These are phyloP conservation scores for Botrytis paeoniae DNA, from an alignment of 2,329 filamentous ascomycete genomes.

Conservation along the genomic window DNA sequence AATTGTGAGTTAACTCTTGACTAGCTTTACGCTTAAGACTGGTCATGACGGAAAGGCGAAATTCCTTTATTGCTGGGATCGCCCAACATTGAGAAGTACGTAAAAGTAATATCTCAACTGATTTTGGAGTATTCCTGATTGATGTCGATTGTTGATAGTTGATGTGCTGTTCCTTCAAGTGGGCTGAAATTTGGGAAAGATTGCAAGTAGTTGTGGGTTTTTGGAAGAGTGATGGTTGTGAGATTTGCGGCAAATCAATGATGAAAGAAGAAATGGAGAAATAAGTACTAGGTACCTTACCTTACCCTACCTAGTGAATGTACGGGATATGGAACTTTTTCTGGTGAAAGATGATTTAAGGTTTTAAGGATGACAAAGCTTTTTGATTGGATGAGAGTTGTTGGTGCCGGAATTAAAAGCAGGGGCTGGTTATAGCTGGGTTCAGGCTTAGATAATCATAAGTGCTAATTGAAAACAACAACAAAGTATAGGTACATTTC, in stretches of 20 bases:
- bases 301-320: background rate
- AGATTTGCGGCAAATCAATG: conserved; percentile 13
- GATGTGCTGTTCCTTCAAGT: background rate
- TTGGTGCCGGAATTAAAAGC: background rate
- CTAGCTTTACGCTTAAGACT: conserved; percentile 31
- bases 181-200: background rate
- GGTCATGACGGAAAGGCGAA: conserved; percentile 15
- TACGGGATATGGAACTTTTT: background rate
- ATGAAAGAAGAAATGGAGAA: conserved; percentile 17
- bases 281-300: background rate
- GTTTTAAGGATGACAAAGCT: conserved; percentile 9
- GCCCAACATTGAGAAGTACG: conserved; percentile 12
- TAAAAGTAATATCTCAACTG: background rate
- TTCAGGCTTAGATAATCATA: background rate
- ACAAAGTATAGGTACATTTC: background rate
- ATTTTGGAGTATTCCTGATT: background rate
- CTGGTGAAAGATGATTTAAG: background rate
- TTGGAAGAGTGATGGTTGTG: background rate
- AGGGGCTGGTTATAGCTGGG: background rate
- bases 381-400: background rate
- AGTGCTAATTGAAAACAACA: background rate
- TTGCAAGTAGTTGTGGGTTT: background rate
- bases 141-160: background rate
- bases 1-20: conserved; percentile 27
- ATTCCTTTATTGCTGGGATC: background rate